Conservation (phyloP, 2,329 filamentous ascomycete species). For the Cladophialophora chaetospira region DNA sequence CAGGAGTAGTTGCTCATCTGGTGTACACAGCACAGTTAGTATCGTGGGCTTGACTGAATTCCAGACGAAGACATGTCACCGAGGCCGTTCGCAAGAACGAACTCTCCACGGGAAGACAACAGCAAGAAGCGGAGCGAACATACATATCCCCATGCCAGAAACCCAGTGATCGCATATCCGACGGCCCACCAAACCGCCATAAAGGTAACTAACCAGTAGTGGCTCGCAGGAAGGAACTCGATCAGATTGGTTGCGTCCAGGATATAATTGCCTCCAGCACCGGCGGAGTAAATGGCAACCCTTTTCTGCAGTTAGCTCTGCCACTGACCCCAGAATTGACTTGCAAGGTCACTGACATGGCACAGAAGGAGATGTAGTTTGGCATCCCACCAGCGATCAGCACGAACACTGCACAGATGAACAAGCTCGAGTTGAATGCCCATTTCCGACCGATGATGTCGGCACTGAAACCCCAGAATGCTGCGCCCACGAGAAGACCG, state of each 20-base stretch:
- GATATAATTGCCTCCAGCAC: slow-evolving; percentile 28
- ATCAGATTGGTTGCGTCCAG: slow-evolving; percentile 54
- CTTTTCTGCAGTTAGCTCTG: neutral
- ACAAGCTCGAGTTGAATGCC: slow-evolving; percentile 68
- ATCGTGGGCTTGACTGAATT: too few species aligned
- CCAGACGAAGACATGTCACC: too few species aligned
- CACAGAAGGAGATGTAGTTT: slow-evolving; percentile 46
- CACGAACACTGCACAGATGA: slow-evolving; percentile 62
- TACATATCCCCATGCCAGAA: slow-evolving; percentile 59
- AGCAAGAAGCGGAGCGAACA: too few species aligned
- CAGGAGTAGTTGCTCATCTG: slow-evolving; percentile 54
- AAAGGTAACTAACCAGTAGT: slow-evolving; percentile 60
- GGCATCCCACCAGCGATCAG: slow-evolving; percentile 68
- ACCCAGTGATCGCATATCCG: slow-evolving; percentile 37
- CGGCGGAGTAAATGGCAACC: slow-evolving; percentile 28
- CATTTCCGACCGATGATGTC: slow-evolving; percentile 68
- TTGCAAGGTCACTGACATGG: slow-evolving; percentile 12
- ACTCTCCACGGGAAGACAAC: too few species aligned
- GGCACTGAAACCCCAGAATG: slow-evolving; percentile 69
- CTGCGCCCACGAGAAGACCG: slow-evolving; percentile 45
- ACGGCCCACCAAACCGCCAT: slow-evolving; percentile 40
- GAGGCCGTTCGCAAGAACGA: too few species aligned
- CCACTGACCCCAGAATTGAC: neutral
- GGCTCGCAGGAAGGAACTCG: slow-evolving; percentile 57
- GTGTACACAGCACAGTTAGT: too few species aligned